phyloP scores from a whole-genome alignment of 2,329 filamentous ascomycete genomes.

The Beauveria brongniartii region DNA sequence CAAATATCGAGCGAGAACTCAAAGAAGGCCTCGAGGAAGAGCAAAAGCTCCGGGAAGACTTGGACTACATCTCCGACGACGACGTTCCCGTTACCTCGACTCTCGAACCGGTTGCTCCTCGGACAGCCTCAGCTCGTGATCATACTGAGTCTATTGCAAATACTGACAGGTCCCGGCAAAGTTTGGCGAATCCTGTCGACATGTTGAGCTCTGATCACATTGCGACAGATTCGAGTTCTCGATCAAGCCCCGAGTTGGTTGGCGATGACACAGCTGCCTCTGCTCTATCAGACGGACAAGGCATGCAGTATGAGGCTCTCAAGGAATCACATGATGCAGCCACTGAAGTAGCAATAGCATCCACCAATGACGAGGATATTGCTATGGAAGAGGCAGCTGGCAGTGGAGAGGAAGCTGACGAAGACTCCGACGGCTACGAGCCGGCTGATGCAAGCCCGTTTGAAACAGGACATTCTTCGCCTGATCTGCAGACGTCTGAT shows the following conservation, averaged over 20 bases:
- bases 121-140: not conserved
- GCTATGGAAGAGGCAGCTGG: conserved; percentile 12
- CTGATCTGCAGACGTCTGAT: not conserved
- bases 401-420: conserved; percentile 15
- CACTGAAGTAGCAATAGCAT: not conserved
- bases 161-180: not conserved
- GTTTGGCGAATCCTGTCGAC: not conserved
- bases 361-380: conserved; percentile 11
- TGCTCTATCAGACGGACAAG: not conserved
- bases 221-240: conserved; percentile 3
- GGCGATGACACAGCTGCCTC: not conserved
- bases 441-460: conserved; percentile 36
- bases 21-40: conserved; percentile 28
- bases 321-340: not conserved
- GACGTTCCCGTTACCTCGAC: not conserved
- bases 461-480: conserved; percentile 12
- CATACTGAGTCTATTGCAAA: not conserved
- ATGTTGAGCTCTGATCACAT: conserved; percentile 8
- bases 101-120: not conserved
- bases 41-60: conserved; percentile 24
- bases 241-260: not conserved
- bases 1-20: conserved; percentile 41
- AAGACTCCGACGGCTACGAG: conserved; percentile 45
- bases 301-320: not conserved
- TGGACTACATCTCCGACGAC: conserved; percentile 13